phyloP scores from a whole-genome alignment of 441 rosid genomes.

The Populus hybrid region DNA sequence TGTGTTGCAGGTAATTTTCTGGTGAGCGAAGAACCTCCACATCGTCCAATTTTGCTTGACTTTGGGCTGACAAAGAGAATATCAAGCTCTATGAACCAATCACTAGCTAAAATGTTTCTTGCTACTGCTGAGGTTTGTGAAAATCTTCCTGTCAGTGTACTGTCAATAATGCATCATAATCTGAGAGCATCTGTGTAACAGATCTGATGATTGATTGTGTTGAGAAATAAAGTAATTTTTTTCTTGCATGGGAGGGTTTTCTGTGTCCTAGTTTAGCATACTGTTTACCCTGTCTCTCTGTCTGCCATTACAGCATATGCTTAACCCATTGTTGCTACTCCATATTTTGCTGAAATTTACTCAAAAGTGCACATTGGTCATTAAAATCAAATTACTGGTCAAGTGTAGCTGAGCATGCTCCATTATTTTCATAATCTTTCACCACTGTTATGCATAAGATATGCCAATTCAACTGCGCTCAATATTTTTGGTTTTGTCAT shows the following conservation, averaged over 20 bases:
- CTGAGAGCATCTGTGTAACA: neutral
- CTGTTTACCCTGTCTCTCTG: neutral
- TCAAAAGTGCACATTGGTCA: neutral
- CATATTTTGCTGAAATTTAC: neutral
- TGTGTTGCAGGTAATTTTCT: slow-evolving; percentile 80
- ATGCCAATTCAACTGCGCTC: neutral
- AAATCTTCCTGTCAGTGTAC: neutral
- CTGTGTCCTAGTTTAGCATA: neutral
- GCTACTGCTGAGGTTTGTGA: slow-evolving; percentile 91
- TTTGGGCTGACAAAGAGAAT: slow-evolving; percentile 92
- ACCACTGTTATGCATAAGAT: neutral
- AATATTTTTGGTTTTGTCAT: slow-evolving; percentile 1
- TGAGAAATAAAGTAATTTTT: neutral
- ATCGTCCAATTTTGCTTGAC: slow-evolving; percentile 87
- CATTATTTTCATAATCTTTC: neutral
- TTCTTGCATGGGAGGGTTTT: neutral
- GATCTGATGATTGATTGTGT: neutral
- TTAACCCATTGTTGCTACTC: neutral
- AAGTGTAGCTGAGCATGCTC: neutral
- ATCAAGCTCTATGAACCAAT: slow-evolving; percentile 74
- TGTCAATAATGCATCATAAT: slow-evolving; percentile 1
- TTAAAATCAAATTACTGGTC: neutral
- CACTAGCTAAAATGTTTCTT: slow-evolving; percentile 95
- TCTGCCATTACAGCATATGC: neutral
- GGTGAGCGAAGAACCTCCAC: slow-evolving; percentile 84